Evolutionary conservation across 2,329 filamentous ascomycete species (phyloP).

Genomic region (Cryphonectria parasitica): DNA sequence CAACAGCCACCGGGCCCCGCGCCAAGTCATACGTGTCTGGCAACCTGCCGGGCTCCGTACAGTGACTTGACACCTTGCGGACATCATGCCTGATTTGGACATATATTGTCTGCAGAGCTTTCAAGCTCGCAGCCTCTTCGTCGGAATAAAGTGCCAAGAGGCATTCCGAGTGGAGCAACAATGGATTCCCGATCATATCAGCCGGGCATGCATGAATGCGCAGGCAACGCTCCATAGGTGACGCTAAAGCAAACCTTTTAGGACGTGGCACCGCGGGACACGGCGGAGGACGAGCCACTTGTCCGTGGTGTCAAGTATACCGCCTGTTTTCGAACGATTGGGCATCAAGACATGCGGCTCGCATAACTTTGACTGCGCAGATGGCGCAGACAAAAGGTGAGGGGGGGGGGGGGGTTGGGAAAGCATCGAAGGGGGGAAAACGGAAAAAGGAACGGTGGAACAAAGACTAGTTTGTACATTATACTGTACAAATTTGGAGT

Average conservation of each 20-base stretch:
- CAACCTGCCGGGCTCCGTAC: not conserved
- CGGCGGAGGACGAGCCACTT: not conserved
- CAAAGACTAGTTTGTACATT: not conserved
- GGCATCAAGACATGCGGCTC: not conserved
- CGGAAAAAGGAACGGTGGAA: not conserved
- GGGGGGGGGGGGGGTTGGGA: no score
- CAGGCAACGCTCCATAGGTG: not conserved
- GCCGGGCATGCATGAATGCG: not conserved
- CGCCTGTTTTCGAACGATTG: not conserved
- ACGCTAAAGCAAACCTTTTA: not conserved
- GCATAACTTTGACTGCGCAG: not conserved
- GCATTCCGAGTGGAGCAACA: not conserved
- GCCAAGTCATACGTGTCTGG: not conserved
- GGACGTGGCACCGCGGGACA: constrained; percentile 5
- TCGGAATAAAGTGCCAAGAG: not conserved
- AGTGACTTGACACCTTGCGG: not conserved
- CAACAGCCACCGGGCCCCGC: not conserved
- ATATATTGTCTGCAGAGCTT: not conserved
- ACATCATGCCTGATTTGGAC: not conserved
- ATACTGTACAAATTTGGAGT: not conserved
- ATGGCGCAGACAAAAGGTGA: not conserved
- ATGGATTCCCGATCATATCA: not conserved
- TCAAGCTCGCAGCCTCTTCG: not conserved
- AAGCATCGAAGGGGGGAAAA: no score
- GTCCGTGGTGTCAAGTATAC: not conserved